These are phyloP conservation scores for Colletotrichum godetiae DNA, from an alignment of 2,329 filamentous ascomycete species.

Conservation along the genomic window DNA sequence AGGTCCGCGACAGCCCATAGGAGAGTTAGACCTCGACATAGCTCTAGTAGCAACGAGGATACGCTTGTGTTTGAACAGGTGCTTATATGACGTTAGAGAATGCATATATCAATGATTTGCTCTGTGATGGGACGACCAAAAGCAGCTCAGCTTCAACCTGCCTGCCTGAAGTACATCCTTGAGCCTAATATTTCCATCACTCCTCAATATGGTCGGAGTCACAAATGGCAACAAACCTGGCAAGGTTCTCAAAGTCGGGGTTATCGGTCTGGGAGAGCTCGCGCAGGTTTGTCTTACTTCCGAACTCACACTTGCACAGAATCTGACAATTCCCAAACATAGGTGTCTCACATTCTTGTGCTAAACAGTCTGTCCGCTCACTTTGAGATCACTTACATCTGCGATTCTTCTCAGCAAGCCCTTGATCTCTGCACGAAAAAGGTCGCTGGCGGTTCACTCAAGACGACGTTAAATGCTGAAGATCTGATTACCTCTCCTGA, in stretches of 20 bases:
- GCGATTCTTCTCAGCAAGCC: conserved; percentile 57
- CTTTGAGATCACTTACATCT: conserved; percentile 60
- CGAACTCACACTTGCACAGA: not conserved
- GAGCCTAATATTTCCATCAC: not conserved
- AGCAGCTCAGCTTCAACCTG: not conserved
- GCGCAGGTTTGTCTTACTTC: not conserved
- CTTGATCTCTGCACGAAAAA: conserved; percentile 40
- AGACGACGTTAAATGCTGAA: conserved; percentile 48
- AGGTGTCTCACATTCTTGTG: conserved; percentile 64
- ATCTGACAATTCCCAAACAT: conserved; percentile 30
- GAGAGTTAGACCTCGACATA: not conserved
- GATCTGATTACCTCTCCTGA: conserved; percentile 54
- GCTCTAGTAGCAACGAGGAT: not conserved
- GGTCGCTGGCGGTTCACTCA: conserved; percentile 34
- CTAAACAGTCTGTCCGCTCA: conserved; percentile 54
- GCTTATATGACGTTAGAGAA: not conserved
- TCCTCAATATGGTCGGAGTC: not conserved
- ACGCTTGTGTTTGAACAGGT: not conserved
- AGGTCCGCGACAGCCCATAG: not conserved
- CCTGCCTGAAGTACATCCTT: not conserved
- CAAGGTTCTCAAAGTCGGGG: not conserved
- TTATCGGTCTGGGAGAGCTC: not conserved
- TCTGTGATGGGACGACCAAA: not conserved
- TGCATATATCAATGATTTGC: not conserved
- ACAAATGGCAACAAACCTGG: not conserved